Percentiles rank a stretch among this genome's conserved stretches.
These are phyloP conservation scores for peach (Prunus persica) DNA, from an alignment of 306 rosid species.

Conservation along the genomic window Prunus_persica_NCBIv2 NC_034012.1:3014001-3014500, in stretches of 20 bases:
- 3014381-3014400: conserved; percentile 47
- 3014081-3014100: conserved; percentile 18
- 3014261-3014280: conserved; percentile 57
- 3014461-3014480: not conserved
- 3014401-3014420: not conserved
- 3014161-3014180: conserved; percentile 45
- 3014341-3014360: conserved; percentile 46
- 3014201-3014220: conserved; percentile 50
- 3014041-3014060: conserved; percentile 65
- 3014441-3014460: not conserved
- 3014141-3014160: conserved; percentile 61
- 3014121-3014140: conserved; percentile 40
- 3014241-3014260: conserved; percentile 67
- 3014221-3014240: conserved; percentile 45
- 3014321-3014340: conserved; percentile 48
- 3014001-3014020: conserved; percentile 33
- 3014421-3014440: conserved; percentile 2
- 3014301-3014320: conserved; percentile 65
- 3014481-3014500: not conserved
- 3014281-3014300: conserved; percentile 58
- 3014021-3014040: conserved; percentile 74
- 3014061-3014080: conserved; percentile 65
- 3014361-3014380: conserved; percentile 59
- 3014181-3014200: conserved; percentile 45
- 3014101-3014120: conserved; percentile 38